A percentile compares a stretch with the other conserved stretches of the same genome.
Evolutionary conservation across 2,329 filamentous ascomycete species (phyloP).

Genomic region (Ophiostoma montium): DNA sequence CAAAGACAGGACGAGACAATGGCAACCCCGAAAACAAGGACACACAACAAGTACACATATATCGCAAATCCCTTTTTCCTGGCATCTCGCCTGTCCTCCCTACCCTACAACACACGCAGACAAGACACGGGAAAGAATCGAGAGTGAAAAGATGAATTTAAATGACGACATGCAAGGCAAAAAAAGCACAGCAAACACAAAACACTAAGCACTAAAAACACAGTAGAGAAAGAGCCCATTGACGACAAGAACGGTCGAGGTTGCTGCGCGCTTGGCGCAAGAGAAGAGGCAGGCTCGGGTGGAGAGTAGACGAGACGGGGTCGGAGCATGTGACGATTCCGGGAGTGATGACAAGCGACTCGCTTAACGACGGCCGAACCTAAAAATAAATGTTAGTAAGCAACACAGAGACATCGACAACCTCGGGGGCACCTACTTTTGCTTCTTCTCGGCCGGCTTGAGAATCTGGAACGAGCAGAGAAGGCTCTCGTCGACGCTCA

Average conservation of each 20-base stretch:
- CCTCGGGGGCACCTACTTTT: conserved; percentile 99
- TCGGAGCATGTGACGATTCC: not conserved
- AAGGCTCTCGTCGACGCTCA: conserved; percentile 97
- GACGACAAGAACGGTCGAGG: not conserved
- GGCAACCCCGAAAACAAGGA: not conserved
- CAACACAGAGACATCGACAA: not conserved
- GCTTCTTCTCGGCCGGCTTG: conserved; percentile 99
- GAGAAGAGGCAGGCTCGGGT: not conserved
- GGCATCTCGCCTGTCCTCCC: not conserved
- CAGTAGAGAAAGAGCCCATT: not conserved
- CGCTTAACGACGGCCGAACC: conserved; percentile 83
- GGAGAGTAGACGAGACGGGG: not conserved
- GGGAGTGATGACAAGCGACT: no score
- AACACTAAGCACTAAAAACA: conserved; percentile 1
- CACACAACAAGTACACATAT: not conserved
- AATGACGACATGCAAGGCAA: not conserved
- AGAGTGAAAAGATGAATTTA: not conserved
- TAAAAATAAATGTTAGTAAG: conserved; percentile 46
- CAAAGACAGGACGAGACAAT: not conserved
- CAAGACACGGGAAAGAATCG: not conserved
- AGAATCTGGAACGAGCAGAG: conserved; percentile 99
- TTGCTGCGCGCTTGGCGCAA: not conserved
- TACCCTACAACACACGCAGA: conserved; percentile 4
- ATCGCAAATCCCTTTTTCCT: no score
- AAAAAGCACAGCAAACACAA: not conserved